Evolutionary conservation across 2,329 filamentous ascomycete species (phyloP), one percentile per base, ranked within the genome.

Genomic region (Blumeria graminis): DNA sequence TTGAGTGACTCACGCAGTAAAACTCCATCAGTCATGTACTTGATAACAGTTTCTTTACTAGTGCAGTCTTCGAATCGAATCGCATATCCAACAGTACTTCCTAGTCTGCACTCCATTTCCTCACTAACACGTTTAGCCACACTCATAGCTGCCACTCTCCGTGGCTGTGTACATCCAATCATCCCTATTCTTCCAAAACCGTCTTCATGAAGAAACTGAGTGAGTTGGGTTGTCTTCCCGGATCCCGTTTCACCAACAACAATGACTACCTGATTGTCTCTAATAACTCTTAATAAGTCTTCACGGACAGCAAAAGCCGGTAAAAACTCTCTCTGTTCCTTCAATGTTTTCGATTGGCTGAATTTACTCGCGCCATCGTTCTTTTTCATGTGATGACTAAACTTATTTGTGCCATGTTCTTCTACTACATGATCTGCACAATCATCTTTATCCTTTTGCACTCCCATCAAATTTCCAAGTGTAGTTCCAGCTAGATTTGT

Each of bases 51-150:
- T 57, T 96, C 84, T 62, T 88, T 87, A 72, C 87, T 94, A 1
- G 92, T 98, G 68, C 89, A 95, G 67, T 98, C 93, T 67, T 98
- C 92, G 64, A 98, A 98, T 56, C 92, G 88, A 66, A 98, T 98
- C 0, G 92, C 88, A 68, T 98, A 98, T 34, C 92, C 92, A 39
- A 98, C 93, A 0, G 82, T 77, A 57, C 83, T 82, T 53, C 92
- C 92, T 9, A 98, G 73, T 57, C 82, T 82, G 48, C 94, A 88
- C 62, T 94, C 86, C 93, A 98, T 98, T 71, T 98, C 92, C 70
- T 98, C 92, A 57, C 86, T 87, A 41, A 98, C 92, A 73, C 92
- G 88, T 69, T 96, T 96, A 1, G 92, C 92, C 33, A 98, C 92
- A 70, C 89, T 95, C 92, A 98, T 98, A 22, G 92, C 92, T 28